Base-by-base conservation (phyloP, 768 basidiomycete species). In the Mycena venus region DNA sequence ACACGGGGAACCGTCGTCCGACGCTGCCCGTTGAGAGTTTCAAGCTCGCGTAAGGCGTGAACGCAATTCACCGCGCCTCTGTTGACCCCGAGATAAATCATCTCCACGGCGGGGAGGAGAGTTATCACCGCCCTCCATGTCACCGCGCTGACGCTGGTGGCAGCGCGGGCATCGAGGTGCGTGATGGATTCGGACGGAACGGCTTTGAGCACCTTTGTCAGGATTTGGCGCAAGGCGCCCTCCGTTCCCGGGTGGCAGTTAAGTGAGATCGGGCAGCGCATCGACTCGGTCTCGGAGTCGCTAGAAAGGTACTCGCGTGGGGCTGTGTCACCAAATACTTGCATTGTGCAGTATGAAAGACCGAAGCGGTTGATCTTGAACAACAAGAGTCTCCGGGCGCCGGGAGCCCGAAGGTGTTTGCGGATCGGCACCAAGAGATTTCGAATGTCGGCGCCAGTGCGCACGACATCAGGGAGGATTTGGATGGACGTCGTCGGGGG, bases 121-220 rank as follows among this genome's bases (percentile, higher is more conserved):
- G 17, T n/a, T 14, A 71, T 32, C 10, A 53, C 21, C 10, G 40
- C 23, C n/a, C 31, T 38, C 61, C 61, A 71, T 0, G 62, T 56
- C 10, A 21, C 53, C 4, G 19, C 19, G 6, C 15, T 5, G 3
- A 63, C 10, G 9, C 14, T 3, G 21, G n/a, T 25, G 29, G 8
- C 51, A 14, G 7, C 40, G 7, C 60, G 38, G 4, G 47, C 60
- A 29, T 73, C 72, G 5, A 73, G 23, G 47, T 73, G 66, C 8
- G 72, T 68, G 49, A 73, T 73, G 1, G 21, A 31, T 8, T 61
- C 49, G 11, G 19, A 25, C 8, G 72, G 66, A 19, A 55, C 5
- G 10, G 72, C 72, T 12, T 68, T 61, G n/a, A 73, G n/a, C 19
- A 73, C 31, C 27, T 73, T 73, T 12, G 49, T 19, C 29, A 63